These are phyloP conservation scores for Cardamine resedifolia DNA, from an alignment of 345 rosid species.

Conservation along the genomic window DNA sequence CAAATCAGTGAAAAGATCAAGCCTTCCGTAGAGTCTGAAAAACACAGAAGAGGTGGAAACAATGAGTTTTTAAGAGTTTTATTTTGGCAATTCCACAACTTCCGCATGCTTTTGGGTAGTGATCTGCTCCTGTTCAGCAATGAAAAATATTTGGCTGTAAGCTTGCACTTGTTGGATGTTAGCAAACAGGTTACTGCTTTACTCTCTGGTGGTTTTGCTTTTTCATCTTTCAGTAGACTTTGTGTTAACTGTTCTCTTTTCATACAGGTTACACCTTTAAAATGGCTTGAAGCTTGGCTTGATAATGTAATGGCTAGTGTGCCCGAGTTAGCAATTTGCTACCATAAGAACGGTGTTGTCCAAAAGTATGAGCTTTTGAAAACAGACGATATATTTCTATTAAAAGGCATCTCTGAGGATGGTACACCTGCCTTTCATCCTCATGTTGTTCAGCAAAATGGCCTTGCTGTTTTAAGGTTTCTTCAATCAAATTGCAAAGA, in stretches of 20 bases:
- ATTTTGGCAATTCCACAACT: constrained; percentile 98
- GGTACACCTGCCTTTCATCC: constrained; percentile 97
- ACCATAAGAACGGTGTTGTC: constrained; percentile 89
- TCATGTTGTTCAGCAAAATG: constrained; percentile 92
- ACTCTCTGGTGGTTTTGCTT: constrained; percentile 15
- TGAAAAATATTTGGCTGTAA: constrained; percentile 90
- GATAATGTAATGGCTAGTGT: constrained; percentile 98
- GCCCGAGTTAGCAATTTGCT: constrained; percentile 97
- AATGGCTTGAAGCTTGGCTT: constrained; percentile 99
- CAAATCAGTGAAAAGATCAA: constrained; percentile 74
- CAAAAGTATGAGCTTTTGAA: constrained; percentile 93
- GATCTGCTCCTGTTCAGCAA: constrained; percentile 93
- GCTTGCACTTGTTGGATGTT: constrained; percentile 92
- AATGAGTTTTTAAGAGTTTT: constrained; percentile 81
- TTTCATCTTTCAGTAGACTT: neutral
- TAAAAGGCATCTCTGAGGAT: constrained; percentile 89
- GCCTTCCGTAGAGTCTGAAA: constrained; percentile 75
- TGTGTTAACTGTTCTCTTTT: neutral
- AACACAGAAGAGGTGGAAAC: constrained; percentile 60
- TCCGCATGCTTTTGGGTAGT: constrained; percentile 93
- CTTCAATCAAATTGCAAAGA: constrained; percentile 94
- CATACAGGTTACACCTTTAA: constrained; percentile 76
- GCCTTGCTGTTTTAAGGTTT: constrained; percentile 87
- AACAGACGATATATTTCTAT: constrained; percentile 86
- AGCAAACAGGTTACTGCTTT: constrained; percentile 61